These are phyloP conservation scores for Alternaria tenuissima DNA, from an alignment of 2,329 filamentous ascomycete genomes.

Conservation along the genomic window DNA sequence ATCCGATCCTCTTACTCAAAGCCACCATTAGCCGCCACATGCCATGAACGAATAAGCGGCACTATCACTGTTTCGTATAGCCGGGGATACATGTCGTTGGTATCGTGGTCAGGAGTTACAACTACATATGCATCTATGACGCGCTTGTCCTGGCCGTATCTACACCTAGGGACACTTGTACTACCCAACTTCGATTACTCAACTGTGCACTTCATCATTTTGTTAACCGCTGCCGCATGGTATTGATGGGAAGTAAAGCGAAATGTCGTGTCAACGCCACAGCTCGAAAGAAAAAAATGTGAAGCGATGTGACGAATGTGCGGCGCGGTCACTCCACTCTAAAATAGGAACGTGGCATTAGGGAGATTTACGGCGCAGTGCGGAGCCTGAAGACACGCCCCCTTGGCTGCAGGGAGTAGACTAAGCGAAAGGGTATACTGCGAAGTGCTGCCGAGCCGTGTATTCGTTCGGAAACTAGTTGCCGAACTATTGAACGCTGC, in stretches of 20 bases:
- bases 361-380: slow-evolving; percentile 20
- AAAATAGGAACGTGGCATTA: slow-evolving; percentile 26
- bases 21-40: slow-evolving; percentile 25
- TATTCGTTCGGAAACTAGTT: slow-evolving; percentile 16
- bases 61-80: slow-evolving; percentile 24
- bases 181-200: neutral
- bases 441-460: slow-evolving; percentile 20
- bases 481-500: slow-evolving; percentile 17
- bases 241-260: neutral
- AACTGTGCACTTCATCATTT: neutral
- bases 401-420: slow-evolving; percentile 17
- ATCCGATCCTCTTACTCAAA: slow-evolving; percentile 22
- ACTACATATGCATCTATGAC: slow-evolving; percentile 34
- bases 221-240: neutral
- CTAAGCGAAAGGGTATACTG: slow-evolving; percentile 15
- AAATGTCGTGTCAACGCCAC: neutral
- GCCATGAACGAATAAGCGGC: slow-evolving; percentile 26
- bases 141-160: slow-evolving; percentile 19
- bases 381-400: slow-evolving; percentile 16
- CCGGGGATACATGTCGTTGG: slow-evolving; percentile 4
- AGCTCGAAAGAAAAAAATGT: slow-evolving; percentile 4
- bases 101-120: slow-evolving; percentile 16
- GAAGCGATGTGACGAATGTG: slow-evolving; percentile 13
- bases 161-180: slow-evolving; percentile 7
- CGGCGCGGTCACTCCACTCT: slow-evolving; percentile 19